Evolutionary conservation across 139 green algal genomes (phyloP), one percentile per base, ranked within the genome.

Genomic region (Nannochloris sp.): DNA sequence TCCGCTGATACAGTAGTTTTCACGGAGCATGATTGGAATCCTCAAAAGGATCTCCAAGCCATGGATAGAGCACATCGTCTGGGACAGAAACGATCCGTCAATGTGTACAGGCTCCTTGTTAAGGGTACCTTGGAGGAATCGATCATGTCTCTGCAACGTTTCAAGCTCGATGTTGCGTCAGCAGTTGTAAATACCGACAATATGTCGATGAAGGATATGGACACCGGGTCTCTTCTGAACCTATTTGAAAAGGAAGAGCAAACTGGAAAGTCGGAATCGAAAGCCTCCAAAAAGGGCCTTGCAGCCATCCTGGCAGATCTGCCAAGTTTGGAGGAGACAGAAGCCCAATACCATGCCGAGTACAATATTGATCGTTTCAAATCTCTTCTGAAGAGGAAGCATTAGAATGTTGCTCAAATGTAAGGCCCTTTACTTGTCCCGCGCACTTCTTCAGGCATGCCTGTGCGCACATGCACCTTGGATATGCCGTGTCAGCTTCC

Each of bases 21-120:
- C 74, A 60, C 98, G 70, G 93, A 99, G 80, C 93, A 99, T 69
- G 92, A 98, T 73, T 99, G 91, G 91, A 99, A 99, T 80, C 93
- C 93, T 18, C 90, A 92, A 87, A 89, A 89, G 48, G 93, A 99
- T 71, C 75, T 98, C 75, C 91, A 96, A 87, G 90, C 90, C 23
- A 94, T 99, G 93, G 93, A 99, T 77, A 85, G 93, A 8, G 93
- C 93, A 14, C 93, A 99, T 78, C 76, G 93, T 3, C 85, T 99
- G 49, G 93, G 93, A 3, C 93, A 99, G 84, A 77, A 68, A 10
- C 81, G 87, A 27, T 88, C 87, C 4, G 93, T 99, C 43, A 95
- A 90, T 57, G 93, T 99, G 67, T 97, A 97, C 83, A 78, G 93
- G 34, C 78, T 96, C 60, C 74, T 97, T 34, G 85, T 88, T 68